Evolutionary conservation across 306 rosid species (phyloP).

Genomic region (Dryas alaskensis): DNA sequence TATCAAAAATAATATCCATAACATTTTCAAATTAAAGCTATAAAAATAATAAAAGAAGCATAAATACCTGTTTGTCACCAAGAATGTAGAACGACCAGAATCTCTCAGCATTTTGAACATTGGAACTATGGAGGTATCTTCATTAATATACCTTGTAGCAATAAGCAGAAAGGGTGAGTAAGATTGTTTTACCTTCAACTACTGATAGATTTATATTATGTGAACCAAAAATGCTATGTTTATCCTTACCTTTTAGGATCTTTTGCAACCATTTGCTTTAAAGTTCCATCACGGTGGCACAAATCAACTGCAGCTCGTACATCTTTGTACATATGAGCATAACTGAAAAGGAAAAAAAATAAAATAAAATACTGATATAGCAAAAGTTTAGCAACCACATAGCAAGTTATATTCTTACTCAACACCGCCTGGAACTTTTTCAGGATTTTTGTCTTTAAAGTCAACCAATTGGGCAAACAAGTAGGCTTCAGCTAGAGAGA

Average conservation of each 20-base stretch:
- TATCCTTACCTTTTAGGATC: slow-evolving; percentile 73
- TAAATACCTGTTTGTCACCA: slow-evolving; percentile 90
- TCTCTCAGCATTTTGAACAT: slow-evolving; percentile 91
- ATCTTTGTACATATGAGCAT: slow-evolving; percentile 87
- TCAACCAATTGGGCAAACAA: slow-evolving; percentile 94
- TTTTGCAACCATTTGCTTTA: slow-evolving; percentile 94
- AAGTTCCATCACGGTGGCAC: slow-evolving; percentile 97
- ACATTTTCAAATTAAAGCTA: neutral
- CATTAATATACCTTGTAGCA: slow-evolving; percentile 71
- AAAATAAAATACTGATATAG: neutral
- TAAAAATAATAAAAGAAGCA: slow-evolving; percentile 13
- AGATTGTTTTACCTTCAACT: slow-evolving; percentile 1
- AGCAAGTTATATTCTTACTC: slow-evolving; percentile 58
- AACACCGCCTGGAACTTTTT: slow-evolving; percentile 49
- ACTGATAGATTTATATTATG: neutral
- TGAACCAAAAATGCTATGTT: slow-evolving; percentile 3
- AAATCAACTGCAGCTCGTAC: slow-evolving; percentile 98
- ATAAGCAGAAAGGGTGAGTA: slow-evolving; percentile 13
- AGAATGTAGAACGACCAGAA: slow-evolving; percentile 87
- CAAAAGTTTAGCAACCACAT: neutral
- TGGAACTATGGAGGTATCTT: slow-evolving; percentile 74
- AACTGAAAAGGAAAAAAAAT: slow-evolving; percentile 44
- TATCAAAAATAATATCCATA: neutral
- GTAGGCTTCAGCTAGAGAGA: slow-evolving; percentile 95
- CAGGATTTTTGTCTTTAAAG: slow-evolving; percentile 64